Percentiles rank a stretch among this genome's conserved stretches.
These are phyloP conservation scores for Penicillium sp. DNA, from an alignment of 2,329 filamentous ascomycete genomes.

Conservation along the genomic window DNA sequence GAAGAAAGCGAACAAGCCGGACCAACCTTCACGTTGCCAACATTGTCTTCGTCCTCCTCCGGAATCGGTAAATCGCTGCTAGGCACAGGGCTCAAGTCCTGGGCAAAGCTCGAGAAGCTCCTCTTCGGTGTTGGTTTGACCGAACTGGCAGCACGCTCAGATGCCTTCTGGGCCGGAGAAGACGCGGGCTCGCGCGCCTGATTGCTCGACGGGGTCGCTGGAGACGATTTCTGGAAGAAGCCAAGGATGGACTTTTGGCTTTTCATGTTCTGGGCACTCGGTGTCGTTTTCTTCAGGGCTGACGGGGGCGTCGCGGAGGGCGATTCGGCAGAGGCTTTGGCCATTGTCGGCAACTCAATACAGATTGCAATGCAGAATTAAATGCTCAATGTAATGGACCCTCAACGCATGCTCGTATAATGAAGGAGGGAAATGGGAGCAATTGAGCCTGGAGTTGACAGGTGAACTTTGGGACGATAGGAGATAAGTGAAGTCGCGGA, in stretches of 20 bases:
- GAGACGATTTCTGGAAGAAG: conserved; percentile 65
- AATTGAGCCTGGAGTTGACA: conserved; percentile 1
- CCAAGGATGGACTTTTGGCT: conserved; percentile 70
- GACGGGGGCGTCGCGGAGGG: conserved; percentile 38
- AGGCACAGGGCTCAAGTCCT: conserved; percentile 65
- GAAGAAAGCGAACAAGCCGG: neutral
- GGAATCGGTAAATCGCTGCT: conserved; percentile 73
- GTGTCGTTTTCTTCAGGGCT: conserved; percentile 39
- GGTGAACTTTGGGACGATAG: conserved; percentile 6
- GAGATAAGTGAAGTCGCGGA: conserved; percentile 22
- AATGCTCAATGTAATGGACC: neutral
- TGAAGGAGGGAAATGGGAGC: neutral
- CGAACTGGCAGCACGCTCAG: conserved; percentile 26
- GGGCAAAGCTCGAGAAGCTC: conserved; percentile 38
- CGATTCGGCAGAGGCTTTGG: conserved; percentile 35
- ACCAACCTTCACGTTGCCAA: conserved; percentile 38
- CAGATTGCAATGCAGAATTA: neutral
- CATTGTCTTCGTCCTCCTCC: conserved; percentile 55
- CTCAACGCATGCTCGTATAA: neutral
- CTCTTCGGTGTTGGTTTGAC: conserved; percentile 38
- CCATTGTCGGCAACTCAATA: conserved; percentile 28
- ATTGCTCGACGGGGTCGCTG: conserved; percentile 40
- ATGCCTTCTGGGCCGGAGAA: conserved; percentile 35
- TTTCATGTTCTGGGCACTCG: conserved; percentile 48
- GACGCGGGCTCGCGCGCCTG: conserved; percentile 34